These are phyloP conservation scores for Alternaria postmessia DNA, from an alignment of 2,329 filamentous ascomycete species.

Conservation along the genomic window DNA sequence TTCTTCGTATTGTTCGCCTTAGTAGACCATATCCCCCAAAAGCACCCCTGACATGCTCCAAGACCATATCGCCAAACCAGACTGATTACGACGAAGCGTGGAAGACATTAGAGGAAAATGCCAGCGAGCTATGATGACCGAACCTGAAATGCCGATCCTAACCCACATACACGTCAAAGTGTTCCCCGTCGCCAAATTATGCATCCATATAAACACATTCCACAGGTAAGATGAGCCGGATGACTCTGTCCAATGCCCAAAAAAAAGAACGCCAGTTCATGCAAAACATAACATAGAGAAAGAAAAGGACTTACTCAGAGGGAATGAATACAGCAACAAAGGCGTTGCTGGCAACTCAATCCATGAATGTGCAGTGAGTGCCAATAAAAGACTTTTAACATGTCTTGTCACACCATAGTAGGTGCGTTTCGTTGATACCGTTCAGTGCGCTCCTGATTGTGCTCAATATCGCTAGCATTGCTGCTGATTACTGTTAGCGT, in stretches of 20 bases:
- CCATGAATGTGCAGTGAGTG: neutral
- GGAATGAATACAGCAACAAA: neutral
- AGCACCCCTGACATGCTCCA: neutral
- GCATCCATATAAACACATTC: neutral
- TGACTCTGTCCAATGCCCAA: neutral
- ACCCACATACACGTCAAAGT: neutral
- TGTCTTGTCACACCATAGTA: neutral
- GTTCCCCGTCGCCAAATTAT: constrained; percentile 2
- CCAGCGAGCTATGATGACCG: neutral
- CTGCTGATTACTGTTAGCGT: neutral
- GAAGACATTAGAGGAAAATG: neutral
- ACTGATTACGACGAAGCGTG: neutral
- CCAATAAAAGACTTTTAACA: neutral
- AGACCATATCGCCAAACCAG: neutral
- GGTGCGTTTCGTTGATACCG: neutral
- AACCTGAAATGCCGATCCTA: neutral
- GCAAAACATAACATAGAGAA: constrained; percentile 17
- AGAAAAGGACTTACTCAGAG: neutral
- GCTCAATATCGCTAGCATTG: neutral
- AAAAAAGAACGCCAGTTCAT: constrained; percentile 12
- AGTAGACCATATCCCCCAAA: neutral
- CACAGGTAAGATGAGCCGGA: neutral
- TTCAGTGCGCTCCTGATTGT: neutral
- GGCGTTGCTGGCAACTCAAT: neutral
- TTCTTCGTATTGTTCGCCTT: neutral